Evolutionary conservation across 2,329 filamentous ascomycete genomes (phyloP).

Genomic region (Triangularia setosa): DNA sequence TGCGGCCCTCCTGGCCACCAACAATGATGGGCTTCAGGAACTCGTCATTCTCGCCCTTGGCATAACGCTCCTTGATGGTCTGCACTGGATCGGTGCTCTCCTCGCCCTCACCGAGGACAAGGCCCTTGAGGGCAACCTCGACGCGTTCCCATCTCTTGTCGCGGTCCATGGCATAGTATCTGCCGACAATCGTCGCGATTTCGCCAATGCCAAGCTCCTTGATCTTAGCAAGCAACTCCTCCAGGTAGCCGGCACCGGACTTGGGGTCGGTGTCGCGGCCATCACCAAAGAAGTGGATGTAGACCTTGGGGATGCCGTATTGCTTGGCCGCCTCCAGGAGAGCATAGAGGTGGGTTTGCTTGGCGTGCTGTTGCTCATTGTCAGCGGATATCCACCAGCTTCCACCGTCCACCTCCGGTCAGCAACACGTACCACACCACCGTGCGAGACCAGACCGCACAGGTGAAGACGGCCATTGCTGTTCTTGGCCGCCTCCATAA

Average conservation of each 20-base stretch:
- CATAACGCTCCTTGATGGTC: constrained; percentile 84
- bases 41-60: constrained; percentile 86
- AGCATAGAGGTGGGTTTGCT: constrained; percentile 88
- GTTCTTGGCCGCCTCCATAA: constrained; percentile 75
- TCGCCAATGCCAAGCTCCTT: constrained; percentile 84
- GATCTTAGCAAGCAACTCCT: constrained; percentile 74
- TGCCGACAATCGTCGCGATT: constrained; percentile 87
- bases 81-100: constrained; percentile 77
- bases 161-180: constrained; percentile 99
- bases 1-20: constrained; percentile 76
- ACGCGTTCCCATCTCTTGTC: constrained; percentile 98
- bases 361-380: constrained; percentile 63
- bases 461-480: constrained; percentile 91
- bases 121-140: constrained; percentile 81
- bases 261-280: constrained; percentile 97
- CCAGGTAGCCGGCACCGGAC: constrained; percentile 82
- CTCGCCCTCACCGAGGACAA: constrained; percentile 84
- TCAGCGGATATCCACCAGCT: constrained; percentile 17
- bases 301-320: constrained; percentile 81
- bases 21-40: constrained; percentile 98
- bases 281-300: constrained; percentile 98
- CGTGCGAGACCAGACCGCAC: constrained; percentile 87
- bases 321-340: constrained; percentile 89
- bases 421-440: constrained; percentile 64
- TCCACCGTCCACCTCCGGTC: neutral